Evolutionary conservation across 148 eudicot species (phyloP).

Genomic region (Rhododendron simsii): DNA sequence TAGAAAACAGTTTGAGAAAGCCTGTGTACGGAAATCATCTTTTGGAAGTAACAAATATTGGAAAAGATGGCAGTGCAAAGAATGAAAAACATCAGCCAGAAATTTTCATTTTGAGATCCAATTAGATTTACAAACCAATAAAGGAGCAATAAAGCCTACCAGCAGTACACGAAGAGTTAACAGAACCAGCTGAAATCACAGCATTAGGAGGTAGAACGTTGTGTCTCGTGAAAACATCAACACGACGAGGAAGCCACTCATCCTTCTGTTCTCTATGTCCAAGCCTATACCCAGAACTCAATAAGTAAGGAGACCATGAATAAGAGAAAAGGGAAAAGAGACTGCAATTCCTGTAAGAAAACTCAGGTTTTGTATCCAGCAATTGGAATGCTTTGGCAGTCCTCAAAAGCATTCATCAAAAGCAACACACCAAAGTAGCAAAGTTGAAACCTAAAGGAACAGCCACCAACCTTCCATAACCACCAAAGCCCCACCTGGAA

Average conservation of each 20-base stretch:
- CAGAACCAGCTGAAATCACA: slow-evolving; percentile 85
- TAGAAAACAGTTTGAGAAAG: neutral
- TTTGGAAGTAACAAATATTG: neutral
- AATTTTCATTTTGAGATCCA: neutral
- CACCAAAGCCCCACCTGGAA: slow-evolving; percentile 96
- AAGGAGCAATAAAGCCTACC: slow-evolving; percentile 40
- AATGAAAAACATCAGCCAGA: neutral
- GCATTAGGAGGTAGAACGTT: slow-evolving; percentile 88
- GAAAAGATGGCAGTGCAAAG: neutral
- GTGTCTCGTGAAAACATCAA: slow-evolving; percentile 78
- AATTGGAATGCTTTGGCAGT: neutral
- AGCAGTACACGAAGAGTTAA: slow-evolving; percentile 85
- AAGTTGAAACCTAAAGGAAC: neutral
- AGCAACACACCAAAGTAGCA: neutral
- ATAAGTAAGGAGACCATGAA: neutral
- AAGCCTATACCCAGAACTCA: slow-evolving; percentile 44
- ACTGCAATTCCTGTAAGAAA: neutral
- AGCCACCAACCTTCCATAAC: slow-evolving; percentile 87
- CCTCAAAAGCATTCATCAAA: neutral
- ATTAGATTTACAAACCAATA: neutral
- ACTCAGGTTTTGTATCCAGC: slow-evolving; percentile 5
- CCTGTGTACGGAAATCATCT: neutral
- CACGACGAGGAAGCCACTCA: slow-evolving; percentile 78
- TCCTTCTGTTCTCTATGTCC: slow-evolving; percentile 99
- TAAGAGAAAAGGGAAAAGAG: neutral